Percentiles rank a stretch among this genome's conserved stretches.
Evolutionary conservation across 768 basidiomycete species (phyloP).

Genomic region (Xerocomellus chrysenteron): DNA sequence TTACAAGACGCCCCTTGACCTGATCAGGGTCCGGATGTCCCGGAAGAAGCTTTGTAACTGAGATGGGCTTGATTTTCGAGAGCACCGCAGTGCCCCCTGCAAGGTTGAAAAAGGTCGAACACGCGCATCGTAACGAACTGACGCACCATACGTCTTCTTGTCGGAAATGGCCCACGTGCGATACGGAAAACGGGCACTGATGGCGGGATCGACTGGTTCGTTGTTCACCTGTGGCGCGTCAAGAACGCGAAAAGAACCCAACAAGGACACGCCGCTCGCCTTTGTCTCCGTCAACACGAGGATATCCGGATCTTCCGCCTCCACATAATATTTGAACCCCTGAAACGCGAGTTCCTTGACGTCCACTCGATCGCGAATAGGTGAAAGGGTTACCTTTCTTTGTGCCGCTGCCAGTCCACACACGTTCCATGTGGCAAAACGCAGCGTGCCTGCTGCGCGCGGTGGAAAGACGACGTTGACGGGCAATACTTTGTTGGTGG

Average conservation of each 20-base stretch:
- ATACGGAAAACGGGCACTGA: slow-evolving; percentile 63
- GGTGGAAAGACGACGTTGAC: slow-evolving; percentile 56
- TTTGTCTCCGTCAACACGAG: slow-evolving; percentile 87
- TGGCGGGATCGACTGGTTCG: slow-evolving; percentile 54
- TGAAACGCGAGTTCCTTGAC: slow-evolving; percentile 24
- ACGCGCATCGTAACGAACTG: not conserved
- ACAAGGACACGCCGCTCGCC: slow-evolving; percentile 32
- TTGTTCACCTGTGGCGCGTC: slow-evolving; percentile 60
- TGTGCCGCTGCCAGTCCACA: slow-evolving; percentile 72
- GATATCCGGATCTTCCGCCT: slow-evolving; percentile 85
- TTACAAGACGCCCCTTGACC: slow-evolving; percentile 77
- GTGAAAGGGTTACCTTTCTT: slow-evolving; percentile 59
- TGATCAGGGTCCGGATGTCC: slow-evolving; percentile 63
- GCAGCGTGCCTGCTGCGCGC: slow-evolving; percentile 44
- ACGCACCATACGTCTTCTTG: slow-evolving; percentile 77
- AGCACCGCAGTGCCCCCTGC: slow-evolving; percentile 82
- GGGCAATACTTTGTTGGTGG: slow-evolving; percentile 75
- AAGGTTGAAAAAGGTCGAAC: slow-evolving; percentile 1
- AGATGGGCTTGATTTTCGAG: slow-evolving; percentile 72
- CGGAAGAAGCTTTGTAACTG: slow-evolving; percentile 64
- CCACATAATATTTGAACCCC: slow-evolving; percentile 81
- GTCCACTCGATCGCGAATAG: not conserved
- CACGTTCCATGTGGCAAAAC: slow-evolving; percentile 77
- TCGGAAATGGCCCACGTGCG: slow-evolving; percentile 73
- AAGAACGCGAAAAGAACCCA: not conserved